phyloP scores from a whole-genome alignment of 192 early-diverging fungal species.

The Rhizophagus clarus region DNA sequence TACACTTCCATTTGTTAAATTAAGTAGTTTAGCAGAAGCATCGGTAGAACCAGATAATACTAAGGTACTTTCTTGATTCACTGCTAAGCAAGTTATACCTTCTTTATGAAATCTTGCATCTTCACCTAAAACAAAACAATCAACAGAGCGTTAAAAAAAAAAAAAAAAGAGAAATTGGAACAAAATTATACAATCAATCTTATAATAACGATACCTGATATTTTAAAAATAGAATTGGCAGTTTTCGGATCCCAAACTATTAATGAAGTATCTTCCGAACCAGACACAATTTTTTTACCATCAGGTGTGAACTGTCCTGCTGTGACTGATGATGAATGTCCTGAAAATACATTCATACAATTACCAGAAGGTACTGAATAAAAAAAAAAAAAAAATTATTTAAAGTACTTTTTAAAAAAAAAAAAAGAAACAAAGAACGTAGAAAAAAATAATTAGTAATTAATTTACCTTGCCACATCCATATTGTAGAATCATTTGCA shows the following conservation, averaged over 20 bases:
- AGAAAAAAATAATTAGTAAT: too few relatives aligned
- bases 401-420: too few relatives aligned
- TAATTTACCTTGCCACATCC: slow-evolving; percentile 84
- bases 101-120: slow-evolving; percentile 88
- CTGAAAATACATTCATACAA: slow-evolving; percentile 94
- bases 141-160: background rate
- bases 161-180: background rate
- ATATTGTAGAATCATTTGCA: slow-evolving; percentile 83
- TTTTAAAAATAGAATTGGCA: slow-evolving; percentile 62
- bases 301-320: slow-evolving; percentile 90
- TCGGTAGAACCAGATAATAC: slow-evolving; percentile 85
- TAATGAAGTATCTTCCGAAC: slow-evolving; percentile 79
- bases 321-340: slow-evolving; percentile 82
- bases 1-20: slow-evolving; percentile 71
- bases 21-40: slow-evolving; percentile 75
- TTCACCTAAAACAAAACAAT: slow-evolving; percentile 41
- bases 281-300: slow-evolving; percentile 85
- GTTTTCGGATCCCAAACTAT: slow-evolving; percentile 95
- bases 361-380: slow-evolving; percentile 71
- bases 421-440: too few relatives aligned
- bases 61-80: slow-evolving; percentile 75
- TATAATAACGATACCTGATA: slow-evolving; percentile 44
- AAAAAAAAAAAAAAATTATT: background rate
- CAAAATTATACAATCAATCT: background rate
- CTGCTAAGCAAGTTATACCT: slow-evolving; percentile 72